Evolutionary conservation across 257 asterid species (phyloP).

Genomic region (Cynanchum wilfordii): DNA sequence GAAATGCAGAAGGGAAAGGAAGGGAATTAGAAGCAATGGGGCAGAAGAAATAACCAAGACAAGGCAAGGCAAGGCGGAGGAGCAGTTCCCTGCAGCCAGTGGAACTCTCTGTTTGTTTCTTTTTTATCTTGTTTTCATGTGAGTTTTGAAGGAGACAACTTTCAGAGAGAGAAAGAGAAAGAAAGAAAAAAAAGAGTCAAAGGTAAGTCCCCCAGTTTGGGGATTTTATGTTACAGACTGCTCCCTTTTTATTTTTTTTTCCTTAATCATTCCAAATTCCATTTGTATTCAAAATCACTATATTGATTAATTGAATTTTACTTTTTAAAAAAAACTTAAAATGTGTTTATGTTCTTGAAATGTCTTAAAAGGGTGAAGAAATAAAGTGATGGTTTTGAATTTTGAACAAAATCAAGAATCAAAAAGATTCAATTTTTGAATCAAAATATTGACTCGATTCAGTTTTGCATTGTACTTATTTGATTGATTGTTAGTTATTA

Average conservation of each 20-base stretch:
- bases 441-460: not conserved
- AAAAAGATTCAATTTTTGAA: too few relatives aligned
- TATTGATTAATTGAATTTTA: too few relatives aligned
- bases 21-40: slow-evolving; percentile 1
- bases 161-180: not conserved
- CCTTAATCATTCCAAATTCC: too few relatives aligned
- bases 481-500: too few relatives aligned
- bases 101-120: not conserved
- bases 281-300: too few relatives aligned
- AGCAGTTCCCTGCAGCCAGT: not conserved
- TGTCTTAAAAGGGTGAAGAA: not conserved
- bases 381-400: not conserved
- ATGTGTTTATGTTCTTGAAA: not conserved
- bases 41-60: too few relatives aligned
- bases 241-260: too few relatives aligned
- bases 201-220: slow-evolving; percentile 1
- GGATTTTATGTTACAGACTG: slow-evolving; percentile 8
- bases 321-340: too few relatives aligned
- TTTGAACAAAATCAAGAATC: not conserved
- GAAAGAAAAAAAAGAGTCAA: slow-evolving; percentile 1
- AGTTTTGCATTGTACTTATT: too few relatives aligned
- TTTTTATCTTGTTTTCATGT: not conserved
- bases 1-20: not conserved
- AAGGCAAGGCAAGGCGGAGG: too few relatives aligned
- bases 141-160: slow-evolving; percentile 18